Percentiles rank a stretch among this genome's conserved stretches.
Evolutionary conservation across 139 green algal species (phyloP).

Genomic region (Chlamydomonas sphaeroides): DNA sequence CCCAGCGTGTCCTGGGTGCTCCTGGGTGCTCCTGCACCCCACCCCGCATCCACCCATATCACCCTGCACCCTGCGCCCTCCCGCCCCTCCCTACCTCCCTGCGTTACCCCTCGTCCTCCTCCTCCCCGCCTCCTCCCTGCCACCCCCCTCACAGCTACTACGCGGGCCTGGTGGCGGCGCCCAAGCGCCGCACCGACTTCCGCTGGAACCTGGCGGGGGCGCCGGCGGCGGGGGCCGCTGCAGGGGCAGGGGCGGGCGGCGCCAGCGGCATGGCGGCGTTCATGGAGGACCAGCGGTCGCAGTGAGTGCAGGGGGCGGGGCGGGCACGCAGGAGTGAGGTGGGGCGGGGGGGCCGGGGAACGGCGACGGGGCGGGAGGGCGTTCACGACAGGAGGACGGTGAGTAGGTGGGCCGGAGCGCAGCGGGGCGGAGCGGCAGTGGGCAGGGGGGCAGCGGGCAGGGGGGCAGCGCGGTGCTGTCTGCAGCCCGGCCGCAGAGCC

Average conservation of each 20-base stretch:
- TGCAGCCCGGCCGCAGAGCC: background rate
- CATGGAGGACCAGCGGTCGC: conserved; percentile 45
- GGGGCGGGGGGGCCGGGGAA: background rate
- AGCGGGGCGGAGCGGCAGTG: too few species aligned
- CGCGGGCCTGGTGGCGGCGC: conserved; percentile 50
- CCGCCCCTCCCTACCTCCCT: too few species aligned
- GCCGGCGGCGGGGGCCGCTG: background rate
- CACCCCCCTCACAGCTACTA: conserved; percentile 68
- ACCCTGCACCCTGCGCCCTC: too few species aligned
- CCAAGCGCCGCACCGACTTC: conserved; percentile 59
- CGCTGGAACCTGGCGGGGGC: conserved; percentile 58
- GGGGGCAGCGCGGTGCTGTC: background rate
- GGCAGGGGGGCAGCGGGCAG: too few species aligned
- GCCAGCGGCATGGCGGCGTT: conserved; percentile 42
- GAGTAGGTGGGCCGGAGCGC: too few species aligned
- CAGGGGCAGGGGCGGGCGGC: background rate
- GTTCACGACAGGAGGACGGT: too few species aligned
- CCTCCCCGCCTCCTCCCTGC: too few species aligned
- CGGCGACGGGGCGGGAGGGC: background rate
- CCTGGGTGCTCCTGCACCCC: too few species aligned
- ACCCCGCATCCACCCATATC: too few species aligned
- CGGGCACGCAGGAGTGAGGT: too few species aligned
- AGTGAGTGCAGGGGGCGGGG: conserved; percentile 30
- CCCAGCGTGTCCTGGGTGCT: too few species aligned
- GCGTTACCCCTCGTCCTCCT: too few species aligned